A percentile compares a stretch with the other conserved stretches of the same genome.
Evolutionary conservation across 305 asterid genomes (phyloP).

Genomic region (Rubia balearica): DNA sequence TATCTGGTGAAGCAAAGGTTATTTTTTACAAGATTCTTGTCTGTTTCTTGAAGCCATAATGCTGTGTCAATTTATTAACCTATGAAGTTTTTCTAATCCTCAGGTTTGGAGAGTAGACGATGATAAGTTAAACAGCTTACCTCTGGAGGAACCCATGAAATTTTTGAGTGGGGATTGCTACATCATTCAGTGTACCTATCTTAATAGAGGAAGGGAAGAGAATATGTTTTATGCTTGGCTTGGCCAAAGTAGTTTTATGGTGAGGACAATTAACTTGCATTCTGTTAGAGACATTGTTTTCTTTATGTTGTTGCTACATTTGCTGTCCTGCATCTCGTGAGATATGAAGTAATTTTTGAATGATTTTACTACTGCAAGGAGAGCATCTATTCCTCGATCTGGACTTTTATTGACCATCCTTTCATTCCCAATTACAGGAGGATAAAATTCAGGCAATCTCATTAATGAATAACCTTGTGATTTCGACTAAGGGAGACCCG

Average conservation of each 20-base stretch:
- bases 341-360: background rate
- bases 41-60: conserved; percentile 1
- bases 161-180: conserved; percentile 85
- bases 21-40: background rate
- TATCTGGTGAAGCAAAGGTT: conserved; percentile 28
- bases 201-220: conserved; percentile 64
- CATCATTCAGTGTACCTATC: conserved; percentile 63
- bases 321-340: too few relatives aligned
- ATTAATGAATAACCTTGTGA: conserved; percentile 19
- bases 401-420: background rate
- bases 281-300: background rate
- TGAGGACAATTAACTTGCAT: conserved; percentile 20
- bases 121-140: conserved; percentile 41
- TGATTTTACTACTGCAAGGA: background rate
- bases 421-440: conserved; percentile 23
- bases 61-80: conserved; percentile 7
- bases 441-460: conserved; percentile 25
- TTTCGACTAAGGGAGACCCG: conserved; percentile 24
- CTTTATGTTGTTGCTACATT: background rate
- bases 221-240: conserved; percentile 72
- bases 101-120: conserved; percentile 84
- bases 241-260: conserved; percentile 65
- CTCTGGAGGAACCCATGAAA: conserved; percentile 45
- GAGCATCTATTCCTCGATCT: background rate
- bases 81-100: conserved; percentile 16